Evolutionary conservation across 1,284 basidiomycete genomes (phyloP), one percentile per base, ranked within the genome.

Genomic region (Caloboletus inedulis): DNA sequence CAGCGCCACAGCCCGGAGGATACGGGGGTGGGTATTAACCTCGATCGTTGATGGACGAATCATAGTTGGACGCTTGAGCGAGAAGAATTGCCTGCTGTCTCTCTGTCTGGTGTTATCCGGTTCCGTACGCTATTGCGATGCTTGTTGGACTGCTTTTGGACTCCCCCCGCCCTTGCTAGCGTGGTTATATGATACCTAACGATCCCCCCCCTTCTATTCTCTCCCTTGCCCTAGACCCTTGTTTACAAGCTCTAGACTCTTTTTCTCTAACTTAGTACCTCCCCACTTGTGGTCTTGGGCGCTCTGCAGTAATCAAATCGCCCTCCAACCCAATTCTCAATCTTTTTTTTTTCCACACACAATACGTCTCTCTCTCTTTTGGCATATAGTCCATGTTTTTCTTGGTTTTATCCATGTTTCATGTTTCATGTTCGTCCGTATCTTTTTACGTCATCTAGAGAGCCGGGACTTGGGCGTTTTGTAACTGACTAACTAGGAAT

Each of bases 1-100:
- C 87, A 21, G 73, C 85, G 29, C 87, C 87, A 19, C 79, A 81
- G 51, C 61, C 74, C 51, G 72, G 70, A 49, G 62, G 52, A 16
- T 40, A 64, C 9, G 63, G 63, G 8, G 3, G 36, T 8, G 62
- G 34, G 34, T 49, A 61, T 42, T 68, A 43, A 9, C 7, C 13
- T n/a, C 16, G 7, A 40, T 13, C 19, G 29, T 18, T 31, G 35
- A 39, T 23, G 23, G 27, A 57, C 41, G 18, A 16, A 52, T 25
- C 25, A 21, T 47, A 43, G 33, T 42, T 47, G 50, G 59, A 57
- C 37, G 35, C 37, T 40, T 23, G 21, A 42, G 30, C 42, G 35
- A 53, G 46, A 47, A 50, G 47, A 10, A 27, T 49, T 30, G n/a
- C 34, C 33, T 36, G 19, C 13, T 49, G 41, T 53, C 36, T 35